Conservation (phyloP, 202 grass and related monocot genomes). For the Dendrocalamus latiflorus region DNA sequence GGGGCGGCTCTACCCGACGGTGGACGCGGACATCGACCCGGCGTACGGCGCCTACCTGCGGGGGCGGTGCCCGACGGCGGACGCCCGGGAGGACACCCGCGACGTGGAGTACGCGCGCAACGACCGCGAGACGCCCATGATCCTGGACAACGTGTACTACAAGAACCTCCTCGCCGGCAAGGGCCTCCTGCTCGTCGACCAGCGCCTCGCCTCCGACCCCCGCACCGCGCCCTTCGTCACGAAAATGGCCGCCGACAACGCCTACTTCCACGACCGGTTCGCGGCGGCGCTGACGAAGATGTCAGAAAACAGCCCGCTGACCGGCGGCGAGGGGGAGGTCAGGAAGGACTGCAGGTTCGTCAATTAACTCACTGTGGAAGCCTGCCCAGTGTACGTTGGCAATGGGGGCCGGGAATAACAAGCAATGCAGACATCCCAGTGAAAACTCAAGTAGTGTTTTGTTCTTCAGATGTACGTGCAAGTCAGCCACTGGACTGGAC, state of each 20-base stretch:
- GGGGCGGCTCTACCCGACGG: conserved; percentile 42
- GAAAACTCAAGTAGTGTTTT: too few species aligned
- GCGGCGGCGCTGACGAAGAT: conserved; percentile 33
- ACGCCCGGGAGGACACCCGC: conserved; percentile 35
- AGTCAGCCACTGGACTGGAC: too few species aligned
- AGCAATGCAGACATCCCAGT: too few species aligned
- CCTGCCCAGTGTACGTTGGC: too few species aligned
- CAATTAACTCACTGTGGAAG: neutral
- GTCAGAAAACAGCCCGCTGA: conserved; percentile 52
- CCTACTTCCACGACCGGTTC: conserved; percentile 44
- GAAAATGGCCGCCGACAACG: conserved; percentile 41
- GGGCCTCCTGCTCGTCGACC: conserved; percentile 53
- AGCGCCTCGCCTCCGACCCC: conserved; percentile 41
- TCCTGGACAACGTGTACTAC: conserved; percentile 63
- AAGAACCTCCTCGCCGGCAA: conserved; percentile 23
- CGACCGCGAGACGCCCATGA: conserved; percentile 58
- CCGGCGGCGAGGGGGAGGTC: conserved; percentile 39
- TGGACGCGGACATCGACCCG: conserved; percentile 44
- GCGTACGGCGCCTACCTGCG: conserved; percentile 50
- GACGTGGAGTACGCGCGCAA: conserved; percentile 58
- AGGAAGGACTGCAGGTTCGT: conserved; percentile 54
- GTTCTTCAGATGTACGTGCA: too few species aligned
- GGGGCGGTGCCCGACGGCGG: conserved; percentile 34
- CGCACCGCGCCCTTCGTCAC: conserved; percentile 35
- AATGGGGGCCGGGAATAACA: too few species aligned